Conservation (phyloP, 192 early-diverging fungal genomes). For the Coemansia aciculifera region DNA sequence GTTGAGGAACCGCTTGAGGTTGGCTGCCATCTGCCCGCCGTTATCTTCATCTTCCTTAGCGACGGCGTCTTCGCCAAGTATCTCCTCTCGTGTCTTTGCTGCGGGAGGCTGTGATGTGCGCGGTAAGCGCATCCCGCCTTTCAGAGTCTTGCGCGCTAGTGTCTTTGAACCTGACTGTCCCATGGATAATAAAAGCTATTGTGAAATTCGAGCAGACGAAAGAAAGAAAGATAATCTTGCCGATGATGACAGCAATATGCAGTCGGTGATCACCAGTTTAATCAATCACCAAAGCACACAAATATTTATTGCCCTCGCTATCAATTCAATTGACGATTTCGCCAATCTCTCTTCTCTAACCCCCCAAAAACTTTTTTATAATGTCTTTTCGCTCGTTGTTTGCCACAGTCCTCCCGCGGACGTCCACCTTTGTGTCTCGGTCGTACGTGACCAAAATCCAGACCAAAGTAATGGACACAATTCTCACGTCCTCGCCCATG, state of each 20-base stretch:
- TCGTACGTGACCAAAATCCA: conserved; percentile 39
- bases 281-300: neutral
- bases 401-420: neutral
- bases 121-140: conserved; percentile 24
- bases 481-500: conserved; percentile 15
- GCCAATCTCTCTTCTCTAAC: neutral
- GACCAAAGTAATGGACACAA: conserved; percentile 16
- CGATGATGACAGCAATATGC: neutral
- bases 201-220: neutral
- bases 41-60: neutral
- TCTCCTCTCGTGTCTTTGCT: conserved; percentile 40
- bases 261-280: neutral
- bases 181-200: conserved; percentile 8
- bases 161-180: conserved; percentile 34
- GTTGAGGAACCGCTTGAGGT: conserved; percentile 45
- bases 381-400: conserved; percentile 19
- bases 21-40: conserved; percentile 20
- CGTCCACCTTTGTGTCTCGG: neutral
- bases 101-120: conserved; percentile 18
- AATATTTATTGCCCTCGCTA: neutral
- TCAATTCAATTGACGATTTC: neutral
- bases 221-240: neutral
- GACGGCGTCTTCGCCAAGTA: conserved; percentile 26
- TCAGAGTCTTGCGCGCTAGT: neutral
- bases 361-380: neutral